phyloP scores from a whole-genome alignment of 768 basidiomycete genomes.

The Podaxis sp. region DNA sequence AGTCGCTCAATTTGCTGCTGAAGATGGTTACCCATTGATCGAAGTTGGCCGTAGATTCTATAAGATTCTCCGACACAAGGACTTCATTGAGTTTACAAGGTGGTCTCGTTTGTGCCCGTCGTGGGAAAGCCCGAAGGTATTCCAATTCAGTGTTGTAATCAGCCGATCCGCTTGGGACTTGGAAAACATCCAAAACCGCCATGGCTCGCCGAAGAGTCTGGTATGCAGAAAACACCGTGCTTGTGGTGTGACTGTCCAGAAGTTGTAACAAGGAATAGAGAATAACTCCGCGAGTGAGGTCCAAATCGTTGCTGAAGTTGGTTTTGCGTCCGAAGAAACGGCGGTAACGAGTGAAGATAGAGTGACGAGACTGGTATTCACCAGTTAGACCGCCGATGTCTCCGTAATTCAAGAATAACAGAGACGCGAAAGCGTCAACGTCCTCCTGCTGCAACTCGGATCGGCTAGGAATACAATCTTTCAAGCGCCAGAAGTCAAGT shows the following conservation, averaged over 20 bases:
- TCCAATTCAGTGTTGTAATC: constrained; percentile 46
- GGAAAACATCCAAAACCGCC: constrained; percentile 33
- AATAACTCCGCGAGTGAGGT: constrained; percentile 47
- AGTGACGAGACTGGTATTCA: constrained; percentile 44
- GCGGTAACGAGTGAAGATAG: constrained; percentile 40
- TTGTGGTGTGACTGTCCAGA: constrained; percentile 50
- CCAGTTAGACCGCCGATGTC: constrained; percentile 60
- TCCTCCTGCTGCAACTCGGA: constrained; percentile 64
- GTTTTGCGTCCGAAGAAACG: constrained; percentile 21
- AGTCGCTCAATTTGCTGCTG: constrained; percentile 55
- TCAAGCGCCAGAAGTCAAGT: constrained; percentile 82
- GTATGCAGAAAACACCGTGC: constrained; percentile 59
- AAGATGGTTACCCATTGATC: constrained; percentile 61
- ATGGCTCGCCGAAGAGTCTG: constrained; percentile 60
- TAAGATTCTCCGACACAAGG: constrained; percentile 31
- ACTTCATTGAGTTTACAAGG: constrained; percentile 38
- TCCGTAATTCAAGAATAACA: constrained; percentile 61
- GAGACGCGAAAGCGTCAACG: constrained; percentile 66
- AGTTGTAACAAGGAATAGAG: constrained; percentile 54
- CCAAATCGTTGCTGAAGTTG: constrained; percentile 13
- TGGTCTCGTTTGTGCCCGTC: constrained; percentile 30
- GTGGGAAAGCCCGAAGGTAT: constrained; percentile 48
- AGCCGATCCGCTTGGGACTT: constrained; percentile 30
- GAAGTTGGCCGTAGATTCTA: constrained; percentile 50
- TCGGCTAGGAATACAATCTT: constrained; percentile 65